Conservation (phyloP, 2,329 filamentous ascomycete genomes). For the Cercospora sp. region DNA sequence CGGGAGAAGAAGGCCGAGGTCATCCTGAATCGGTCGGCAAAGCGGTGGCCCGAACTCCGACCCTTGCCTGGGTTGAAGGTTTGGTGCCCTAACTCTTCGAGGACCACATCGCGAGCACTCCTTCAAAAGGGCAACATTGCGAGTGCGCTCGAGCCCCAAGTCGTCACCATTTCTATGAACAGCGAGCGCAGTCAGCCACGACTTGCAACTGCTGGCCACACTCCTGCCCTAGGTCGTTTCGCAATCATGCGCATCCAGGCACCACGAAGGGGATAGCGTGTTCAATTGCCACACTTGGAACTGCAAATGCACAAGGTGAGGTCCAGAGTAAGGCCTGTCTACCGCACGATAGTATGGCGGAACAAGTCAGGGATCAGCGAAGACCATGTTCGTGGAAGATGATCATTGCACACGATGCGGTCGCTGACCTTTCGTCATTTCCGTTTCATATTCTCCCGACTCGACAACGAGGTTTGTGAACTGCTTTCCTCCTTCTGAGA, state of each 20-base stretch:
- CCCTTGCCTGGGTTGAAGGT: neutral
- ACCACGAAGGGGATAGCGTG: neutral
- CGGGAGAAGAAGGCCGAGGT: slow-evolving; percentile 4
- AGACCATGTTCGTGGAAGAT: neutral
- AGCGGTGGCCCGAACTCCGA: neutral
- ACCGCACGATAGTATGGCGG: neutral
- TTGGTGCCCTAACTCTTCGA: neutral
- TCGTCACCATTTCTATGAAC: neutral
- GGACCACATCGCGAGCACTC: neutral
- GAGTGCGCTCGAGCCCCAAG: neutral
- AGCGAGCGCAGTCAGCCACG: neutral
- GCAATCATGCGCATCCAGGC: neutral
- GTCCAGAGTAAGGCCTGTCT: neutral
- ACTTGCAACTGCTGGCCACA: neutral
- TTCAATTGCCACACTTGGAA: neutral
- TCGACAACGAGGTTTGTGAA: neutral
- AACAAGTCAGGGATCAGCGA: neutral
- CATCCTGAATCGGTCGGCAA: neutral
- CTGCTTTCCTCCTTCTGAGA: neutral
- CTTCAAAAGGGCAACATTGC: neutral
- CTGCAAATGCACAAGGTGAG: neutral
- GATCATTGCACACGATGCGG: neutral
- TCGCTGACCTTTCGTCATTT: neutral
- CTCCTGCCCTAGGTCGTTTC: neutral
- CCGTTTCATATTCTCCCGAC: neutral